phyloP scores from a whole-genome alignment of 257 asterid species.

The Pogostemon cablin region DNA sequence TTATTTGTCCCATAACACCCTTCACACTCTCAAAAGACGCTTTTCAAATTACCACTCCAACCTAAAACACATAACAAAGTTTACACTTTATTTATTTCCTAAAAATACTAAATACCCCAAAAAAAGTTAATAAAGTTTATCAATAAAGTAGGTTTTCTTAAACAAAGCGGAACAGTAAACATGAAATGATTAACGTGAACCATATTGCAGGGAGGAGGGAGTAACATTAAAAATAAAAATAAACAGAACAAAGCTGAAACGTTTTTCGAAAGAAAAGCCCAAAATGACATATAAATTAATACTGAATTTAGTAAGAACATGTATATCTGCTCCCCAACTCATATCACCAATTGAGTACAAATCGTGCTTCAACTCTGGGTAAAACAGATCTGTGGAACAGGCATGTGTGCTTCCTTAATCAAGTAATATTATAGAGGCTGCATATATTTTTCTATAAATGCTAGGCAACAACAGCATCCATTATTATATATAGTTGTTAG shows the following conservation, averaged over 20 bases:
- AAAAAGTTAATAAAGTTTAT: too few species aligned
- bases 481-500: constrained; percentile 23
- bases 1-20: too few species aligned
- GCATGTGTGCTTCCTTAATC: constrained; percentile 17
- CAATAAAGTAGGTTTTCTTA: too few species aligned
- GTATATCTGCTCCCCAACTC: constrained; percentile 9
- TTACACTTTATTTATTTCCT: too few species aligned
- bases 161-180: too few species aligned
- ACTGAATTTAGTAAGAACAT: background rate
- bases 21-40: too few species aligned
- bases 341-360: background rate
- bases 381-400: constrained; percentile 9
- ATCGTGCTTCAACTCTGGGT: constrained; percentile 5
- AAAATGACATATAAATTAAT: background rate
- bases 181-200: too few species aligned
- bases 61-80: background rate
- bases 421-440: background rate
- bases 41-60: too few species aligned
- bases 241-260: background rate
- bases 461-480: constrained; percentile 40
- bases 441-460: constrained; percentile 26
- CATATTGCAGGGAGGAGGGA: too few species aligned
- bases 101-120: too few species aligned
- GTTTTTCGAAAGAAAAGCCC: background rate
- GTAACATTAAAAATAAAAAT: background rate